Evolutionary conservation across 208 protist species (phyloP), one percentile per base, ranked within the genome.

Genomic region (Trypanosoma avium): DNA sequence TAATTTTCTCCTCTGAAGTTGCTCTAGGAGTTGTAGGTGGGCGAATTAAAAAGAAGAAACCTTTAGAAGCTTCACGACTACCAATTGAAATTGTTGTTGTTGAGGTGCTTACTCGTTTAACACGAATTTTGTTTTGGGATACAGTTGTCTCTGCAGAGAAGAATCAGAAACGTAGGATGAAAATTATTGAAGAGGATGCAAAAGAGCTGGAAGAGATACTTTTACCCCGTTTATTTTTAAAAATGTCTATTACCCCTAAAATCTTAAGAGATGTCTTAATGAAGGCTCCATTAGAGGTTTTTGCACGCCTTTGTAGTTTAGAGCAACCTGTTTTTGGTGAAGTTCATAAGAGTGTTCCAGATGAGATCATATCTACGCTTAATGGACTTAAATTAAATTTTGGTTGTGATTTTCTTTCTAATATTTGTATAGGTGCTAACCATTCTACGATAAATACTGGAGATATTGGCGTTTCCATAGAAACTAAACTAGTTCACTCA

Each of bases 391-490:
- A 57, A 48, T 36, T 61, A 3, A 78, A 78, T 30, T 78, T 78
- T 63, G 72, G 72, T 33, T 72, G 55, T 56, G 72, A 78, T 27
- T 72, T 78, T 53, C 71, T 78, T 24, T 48, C 43, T n/a, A 46
- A 65, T 32, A 61, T 62, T 35, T 26, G 43, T 32, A 24, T 48
- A n/a, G 40, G 46, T 13, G n/a, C 32, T 33, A 30, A 13, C 17
- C 17, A 4, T 17, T 15, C 49, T n/a, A 17, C 6, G 2, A 21
- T 30, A 6, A 15, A 46, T 29, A 30, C 15, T 33, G 24, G 13
- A 12, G 30, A 19, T 5, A 58, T 3, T 4, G 49, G 24, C 19
- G 21, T 13, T 65, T 12, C 33, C 29, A 12, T 19, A 30, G 26
- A 60, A 4, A 42, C 30, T 50, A 48, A 60, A 13, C 7, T 1